Evolutionary conservation across 345 rosid species (phyloP).

Genomic region (Toxicodendron radicans): DNA sequence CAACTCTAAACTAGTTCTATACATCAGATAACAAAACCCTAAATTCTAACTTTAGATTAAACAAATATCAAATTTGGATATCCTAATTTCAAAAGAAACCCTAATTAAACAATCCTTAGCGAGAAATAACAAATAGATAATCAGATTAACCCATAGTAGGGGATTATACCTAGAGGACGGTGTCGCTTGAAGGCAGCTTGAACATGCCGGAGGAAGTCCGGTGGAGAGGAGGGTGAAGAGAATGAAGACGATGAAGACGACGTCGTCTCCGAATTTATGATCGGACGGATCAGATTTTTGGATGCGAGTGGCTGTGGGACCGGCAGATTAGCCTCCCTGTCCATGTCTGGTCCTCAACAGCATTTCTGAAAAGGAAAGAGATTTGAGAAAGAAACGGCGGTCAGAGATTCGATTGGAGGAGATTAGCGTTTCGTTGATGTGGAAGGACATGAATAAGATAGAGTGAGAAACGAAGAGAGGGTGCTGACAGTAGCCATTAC

Average conservation of each 20-base stretch:
- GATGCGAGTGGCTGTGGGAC: conserved; percentile 39
- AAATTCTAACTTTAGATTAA: not conserved
- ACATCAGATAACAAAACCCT: not conserved
- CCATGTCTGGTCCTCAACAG: conserved; percentile 69
- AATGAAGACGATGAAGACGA: conserved; percentile 48
- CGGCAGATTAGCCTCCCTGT: conserved; percentile 89
- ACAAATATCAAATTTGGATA: not conserved
- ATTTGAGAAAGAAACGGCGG: not conserved
- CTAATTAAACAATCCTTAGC: not conserved
- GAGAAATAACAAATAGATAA: not conserved
- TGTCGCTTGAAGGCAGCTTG: conserved; percentile 98
- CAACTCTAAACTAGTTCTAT: not conserved
- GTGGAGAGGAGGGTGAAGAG: conserved; percentile 49
- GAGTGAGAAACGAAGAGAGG: not conserved
- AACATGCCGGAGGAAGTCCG: conserved; percentile 63
- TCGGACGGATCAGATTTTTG: conserved; percentile 30
- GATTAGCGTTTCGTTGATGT: conserved; percentile 12
- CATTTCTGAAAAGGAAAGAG: conserved; percentile 54
- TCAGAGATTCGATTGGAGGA: not conserved
- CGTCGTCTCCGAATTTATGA: conserved; percentile 41
- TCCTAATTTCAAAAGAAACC: not conserved
- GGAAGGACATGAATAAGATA: not conserved
- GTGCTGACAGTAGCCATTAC: not conserved
- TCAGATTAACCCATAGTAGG: not conserved
- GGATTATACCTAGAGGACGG: conserved; percentile 64